Conservation (phyloP, 169 alveolate genomes). For the Plasmodium billcollinsi region DNA sequence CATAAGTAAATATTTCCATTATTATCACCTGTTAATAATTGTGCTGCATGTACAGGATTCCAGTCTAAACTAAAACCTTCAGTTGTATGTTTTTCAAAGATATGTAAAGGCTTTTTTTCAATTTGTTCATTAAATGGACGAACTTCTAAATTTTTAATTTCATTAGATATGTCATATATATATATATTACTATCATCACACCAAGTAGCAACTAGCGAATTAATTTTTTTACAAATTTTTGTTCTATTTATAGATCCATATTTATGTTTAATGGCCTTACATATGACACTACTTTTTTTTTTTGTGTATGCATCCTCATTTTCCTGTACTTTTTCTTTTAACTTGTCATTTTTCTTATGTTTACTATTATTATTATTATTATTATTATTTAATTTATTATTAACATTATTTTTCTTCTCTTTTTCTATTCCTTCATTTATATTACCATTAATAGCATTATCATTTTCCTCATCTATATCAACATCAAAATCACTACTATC, state of each 20-base stretch:
- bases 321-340: constrained; percentile 6
- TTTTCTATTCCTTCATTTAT: background rate
- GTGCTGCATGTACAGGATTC: constrained; percentile 81
- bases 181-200: constrained; percentile 71
- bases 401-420: background rate
- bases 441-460: background rate
- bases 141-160: constrained; percentile 30
- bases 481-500: background rate
- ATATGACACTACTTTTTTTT: constrained; percentile 8
- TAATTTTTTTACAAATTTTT: constrained; percentile 37
- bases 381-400: background rate
- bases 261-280: constrained; percentile 45
- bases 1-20: constrained; percentile 80
- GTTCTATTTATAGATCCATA: constrained; percentile 55
- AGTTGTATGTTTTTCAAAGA: constrained; percentile 71
- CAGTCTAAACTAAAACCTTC: constrained; percentile 88
- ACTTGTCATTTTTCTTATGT: background rate
- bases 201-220: constrained; percentile 68
- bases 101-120: constrained; percentile 19
- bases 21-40: constrained; percentile 84
- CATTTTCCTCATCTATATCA: constrained; percentile 4
- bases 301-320: background rate
- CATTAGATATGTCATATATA: constrained; percentile 46
- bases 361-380: background rate
- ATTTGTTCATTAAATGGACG: constrained; percentile 30